Evolutionary conservation across 495 filamentous ascomycete genomes (phyloP), one percentile per base, ranked within the genome.

Genomic region (Neurospora sp.): DNA sequence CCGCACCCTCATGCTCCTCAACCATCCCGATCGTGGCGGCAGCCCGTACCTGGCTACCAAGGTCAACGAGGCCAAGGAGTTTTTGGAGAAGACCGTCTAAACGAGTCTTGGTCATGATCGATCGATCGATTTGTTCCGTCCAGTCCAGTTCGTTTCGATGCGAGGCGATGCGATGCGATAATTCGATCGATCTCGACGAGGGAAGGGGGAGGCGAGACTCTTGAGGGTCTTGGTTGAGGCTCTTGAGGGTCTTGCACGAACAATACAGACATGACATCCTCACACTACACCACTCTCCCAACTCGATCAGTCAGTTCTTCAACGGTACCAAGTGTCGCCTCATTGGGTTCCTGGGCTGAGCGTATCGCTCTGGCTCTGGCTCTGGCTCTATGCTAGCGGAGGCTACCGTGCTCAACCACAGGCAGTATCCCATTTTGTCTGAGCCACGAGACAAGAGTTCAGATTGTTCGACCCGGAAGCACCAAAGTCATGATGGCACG

Each of bases 21-120:
- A 99, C 84, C 96, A 99, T 83, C 96, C 96, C 39, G 96, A 99
- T 83, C 93, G 96, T 75, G 96, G 96, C 71, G 96, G 96, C 23
- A 97, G 94, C 80, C 96, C 96, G 39, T 99, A 98, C 81, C 81
- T 99, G 72, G 96, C 96, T 10, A 97, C 94, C 66, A 99, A 99
- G 81, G 92, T 98, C 80, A 98, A 98, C 82, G 95, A 98, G 82
- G 95, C 95, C 48, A 98, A 98, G 82, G 95, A 98, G 81, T 91
- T 98, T 76, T 79, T 98, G 78, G 95, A 98, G 82, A 98, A 97
- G 84, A 85, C 71, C 39, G 70, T 18, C 14, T 66, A 66, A 59
- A 18, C 16, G 37, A 38, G 37, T 46, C 5, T 37, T 9, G 20
- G 31, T 37, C 3, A 23, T 27, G 39, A 27, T 41, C 40, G 20